Base-by-base conservation (phyloP, 2,329 filamentous ascomycete species). In the Ceratocystiopsis sp. region DNA sequence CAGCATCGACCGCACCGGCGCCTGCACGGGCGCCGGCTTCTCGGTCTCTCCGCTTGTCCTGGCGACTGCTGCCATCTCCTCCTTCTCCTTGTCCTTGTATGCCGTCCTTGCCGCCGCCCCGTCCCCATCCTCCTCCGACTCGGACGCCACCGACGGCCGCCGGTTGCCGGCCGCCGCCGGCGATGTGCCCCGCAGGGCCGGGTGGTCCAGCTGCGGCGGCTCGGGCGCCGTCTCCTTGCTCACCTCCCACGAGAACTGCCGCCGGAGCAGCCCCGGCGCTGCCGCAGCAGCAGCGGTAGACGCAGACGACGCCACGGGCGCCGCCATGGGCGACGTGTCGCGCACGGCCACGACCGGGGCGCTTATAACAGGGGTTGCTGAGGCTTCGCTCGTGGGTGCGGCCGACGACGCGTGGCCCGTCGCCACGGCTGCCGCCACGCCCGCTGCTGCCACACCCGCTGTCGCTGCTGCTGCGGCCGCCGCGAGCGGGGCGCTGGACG, bases 191-290 rank as follows among this genome's bases (percentile, higher is more conserved):
- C 10, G 6, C 25, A 29, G 25, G 2, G 25, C 25, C 25, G 25
- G 25, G 25, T 29, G 25, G 25, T 8, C 25, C 25, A 29, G 25
- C 25, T 10, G 25, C 7, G 25, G 25, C 40, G 55, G 46, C 36
- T 60, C 59, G 2, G 50, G 38, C 1, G 48, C 54, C 7, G 54
- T 51, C 47, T 29, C 25, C 25, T 29, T 29, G 25, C 7, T 11
- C 25, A 29, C 25, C 10, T 67, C 64, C 65, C 65, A 68, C 4
- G 65, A 67, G 44, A 67, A 67, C 1, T 61, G 59, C 18, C 51
- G 49, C 8, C 48, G 54, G 1, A 46, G 33, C 12, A 46, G 33
- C 12, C 12, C 35, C 7, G 38, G 33, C 2, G 41, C 32, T 1
- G 18, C 11, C 32, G 5, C 32, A 4, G 4, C 10, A 5, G 32